Conservation (phyloP, 805 yeast genomes). For the Lipomyces sp. region DNA sequence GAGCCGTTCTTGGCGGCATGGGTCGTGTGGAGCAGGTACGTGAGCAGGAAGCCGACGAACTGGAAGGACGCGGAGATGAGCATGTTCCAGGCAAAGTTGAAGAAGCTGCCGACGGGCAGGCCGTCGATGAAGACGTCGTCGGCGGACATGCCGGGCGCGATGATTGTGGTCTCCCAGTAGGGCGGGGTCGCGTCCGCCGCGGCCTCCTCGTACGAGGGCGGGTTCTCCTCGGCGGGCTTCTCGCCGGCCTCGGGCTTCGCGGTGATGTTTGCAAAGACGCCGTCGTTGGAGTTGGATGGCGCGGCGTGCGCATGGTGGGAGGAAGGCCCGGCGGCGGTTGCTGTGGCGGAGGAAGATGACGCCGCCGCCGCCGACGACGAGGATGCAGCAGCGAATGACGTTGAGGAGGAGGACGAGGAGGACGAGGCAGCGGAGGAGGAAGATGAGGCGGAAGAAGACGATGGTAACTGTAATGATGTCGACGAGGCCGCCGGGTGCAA, state of each 20-base stretch:
- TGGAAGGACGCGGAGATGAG: conserved; percentile 89
- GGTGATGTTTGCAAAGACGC: conserved; percentile 86
- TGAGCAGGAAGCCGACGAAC: conserved; percentile 85
- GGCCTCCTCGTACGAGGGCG: conserved; percentile 78
- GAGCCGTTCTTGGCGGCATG: conserved; percentile 98
- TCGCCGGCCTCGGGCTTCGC: conserved; percentile 73
- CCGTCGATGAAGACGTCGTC: conserved; percentile 95
- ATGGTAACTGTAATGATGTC: too few relatives aligned
- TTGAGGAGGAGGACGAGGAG: too few relatives aligned
- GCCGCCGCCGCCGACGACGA: conserved; percentile 1
- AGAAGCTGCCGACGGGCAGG: conserved; percentile 88
- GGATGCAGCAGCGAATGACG: too few relatives aligned
- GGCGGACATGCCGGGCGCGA: conserved; percentile 66
- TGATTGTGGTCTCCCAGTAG: conserved; percentile 88
- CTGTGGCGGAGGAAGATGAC: conserved; percentile 8
- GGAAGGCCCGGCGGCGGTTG: conserved; percentile 23
- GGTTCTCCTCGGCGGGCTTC: conserved; percentile 30
- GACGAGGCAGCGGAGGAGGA: conserved; percentile 9
- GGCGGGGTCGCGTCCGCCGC: conserved; percentile 93
- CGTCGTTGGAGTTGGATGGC: conserved; percentile 52
- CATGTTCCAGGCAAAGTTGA: conserved; percentile 85
- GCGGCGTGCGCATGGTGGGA: neutral
- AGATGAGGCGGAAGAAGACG: conserved; percentile 8
- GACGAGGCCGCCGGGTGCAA: too few relatives aligned
- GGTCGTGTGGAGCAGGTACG: conserved; percentile 88